These are phyloP conservation scores for Lentinula edodes DNA, from an alignment of 768 basidiomycete species.

Conservation along the genomic window DNA sequence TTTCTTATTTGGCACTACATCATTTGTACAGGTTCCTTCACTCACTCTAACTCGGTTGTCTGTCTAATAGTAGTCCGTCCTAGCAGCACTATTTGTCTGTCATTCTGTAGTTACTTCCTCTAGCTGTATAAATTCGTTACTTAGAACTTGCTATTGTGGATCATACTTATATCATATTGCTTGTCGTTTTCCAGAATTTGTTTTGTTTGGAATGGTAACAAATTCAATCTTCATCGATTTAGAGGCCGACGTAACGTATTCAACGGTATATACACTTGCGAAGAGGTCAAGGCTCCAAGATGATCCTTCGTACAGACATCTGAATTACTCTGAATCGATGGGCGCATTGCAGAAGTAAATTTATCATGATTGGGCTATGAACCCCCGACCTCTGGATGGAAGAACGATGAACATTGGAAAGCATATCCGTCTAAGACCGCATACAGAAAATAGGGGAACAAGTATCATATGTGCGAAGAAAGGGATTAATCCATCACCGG, in stretches of 20 bases:
- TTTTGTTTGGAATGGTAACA: too few relatives aligned
- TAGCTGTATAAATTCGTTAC: conserved; percentile 51
- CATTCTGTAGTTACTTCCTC: conserved; percentile 67
- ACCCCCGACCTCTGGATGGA: neutral
- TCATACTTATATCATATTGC: conserved; percentile 7
- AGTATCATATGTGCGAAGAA: neutral
- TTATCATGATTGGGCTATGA: too few relatives aligned
- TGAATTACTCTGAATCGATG: too few relatives aligned
- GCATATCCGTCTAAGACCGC: conserved; percentile 1
- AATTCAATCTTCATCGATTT: too few relatives aligned
- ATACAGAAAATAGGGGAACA: conserved; percentile 2
- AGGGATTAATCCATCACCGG: conserved; percentile 27
- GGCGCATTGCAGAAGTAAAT: too few relatives aligned
- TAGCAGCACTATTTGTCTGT: conserved; percentile 60
- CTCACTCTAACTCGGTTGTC: conserved; percentile 49
- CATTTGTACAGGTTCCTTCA: conserved; percentile 60
- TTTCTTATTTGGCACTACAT: conserved; percentile 22
- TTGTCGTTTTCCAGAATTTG: neutral
- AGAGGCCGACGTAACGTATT: too few relatives aligned
- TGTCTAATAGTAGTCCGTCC: conserved; percentile 56
- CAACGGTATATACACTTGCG: too few relatives aligned
- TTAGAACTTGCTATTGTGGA: conserved; percentile 17
- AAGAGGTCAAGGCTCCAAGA: too few relatives aligned
- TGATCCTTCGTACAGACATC: too few relatives aligned
- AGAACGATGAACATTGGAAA: neutral